Evolutionary conservation across 768 basidiomycete genomes (phyloP), one percentile per base, ranked within the genome.

Genomic region (Trametes sanguinea): DNA sequence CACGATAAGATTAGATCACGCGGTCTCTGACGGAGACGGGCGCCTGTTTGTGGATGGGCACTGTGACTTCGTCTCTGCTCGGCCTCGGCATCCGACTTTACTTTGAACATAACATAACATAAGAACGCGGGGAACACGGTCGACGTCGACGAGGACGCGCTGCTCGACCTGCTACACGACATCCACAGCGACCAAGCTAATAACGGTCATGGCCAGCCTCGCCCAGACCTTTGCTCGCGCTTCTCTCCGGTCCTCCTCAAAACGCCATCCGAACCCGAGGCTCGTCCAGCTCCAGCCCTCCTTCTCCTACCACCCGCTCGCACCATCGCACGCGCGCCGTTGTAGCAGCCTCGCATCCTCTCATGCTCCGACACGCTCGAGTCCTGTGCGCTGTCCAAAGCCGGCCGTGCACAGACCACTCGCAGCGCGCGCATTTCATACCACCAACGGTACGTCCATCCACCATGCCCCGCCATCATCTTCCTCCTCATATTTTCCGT

Each of bases 351-450:
- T 46, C 44, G 9, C 32, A n/a, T 17, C 54, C 27, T 10, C 3
- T 27, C 29, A 8, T 35, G 48, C 9, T 37, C 3, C 0, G 35
- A 32, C 33, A 22, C 17, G 29, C 22, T 14, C 35, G 35, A 6
- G 35, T 37, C 35, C 35, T 37, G 35, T 37, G 35, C 35, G 11
- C 6, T 37, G 35, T 37, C 35, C 35, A 37, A 37, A 37, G 35
- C 35, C 35, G 35, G 30, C 48, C n/a, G 45, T 33, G 13, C 8
- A 6, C 27, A 39, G 45, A 16, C 53, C 52, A 40, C 27, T 46
- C 44, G 37, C 54, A 17, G 35, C 35, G 35, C 61, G 61, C n/a
- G 51, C 29, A 4, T 62, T 62, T 32, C 61, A 62, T 33, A 39
- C 22, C n/a, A 57, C 61, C 35, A 8, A 43, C 7, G 50, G 61